Conservation (phyloP, 257 asterid genomes). For the Ocimum tenuiflorum region DNA sequence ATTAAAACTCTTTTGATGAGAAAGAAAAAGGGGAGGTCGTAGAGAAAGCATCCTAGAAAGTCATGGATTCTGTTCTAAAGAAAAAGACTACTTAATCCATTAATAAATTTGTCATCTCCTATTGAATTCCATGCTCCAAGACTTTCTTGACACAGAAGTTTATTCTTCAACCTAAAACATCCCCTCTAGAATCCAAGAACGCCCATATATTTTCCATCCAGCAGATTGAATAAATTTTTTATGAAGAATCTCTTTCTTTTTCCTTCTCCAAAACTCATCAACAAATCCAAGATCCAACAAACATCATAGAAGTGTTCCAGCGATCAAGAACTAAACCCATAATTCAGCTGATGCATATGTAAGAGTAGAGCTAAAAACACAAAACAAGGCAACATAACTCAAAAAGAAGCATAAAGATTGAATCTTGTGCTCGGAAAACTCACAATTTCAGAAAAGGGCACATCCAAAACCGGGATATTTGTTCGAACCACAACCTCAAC, state of each 20-base stretch:
- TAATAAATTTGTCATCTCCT: neutral
- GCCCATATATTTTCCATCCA: neutral
- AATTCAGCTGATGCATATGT: neutral
- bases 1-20: no score
- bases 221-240: neutral
- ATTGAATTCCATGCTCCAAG: no score
- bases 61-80: no score
- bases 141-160: no score
- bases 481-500: conserved; percentile 46
- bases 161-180: neutral
- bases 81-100: neutral
- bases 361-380: neutral
- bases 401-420: neutral
- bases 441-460: conserved; percentile 45
- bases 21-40: no score
- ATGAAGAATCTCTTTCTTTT: neutral
- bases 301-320: no score
- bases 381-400: neutral
- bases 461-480: conserved; percentile 52
- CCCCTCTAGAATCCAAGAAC: neutral
- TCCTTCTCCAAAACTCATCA: neutral
- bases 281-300: neutral
- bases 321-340: neutral
- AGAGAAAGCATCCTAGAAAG: no score
- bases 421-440: no score